Evolutionary conservation across 352 stramenopile genomes (phyloP), one percentile per base, ranked within the genome.

Genomic region (Globisporangium orthogonon): DNA sequence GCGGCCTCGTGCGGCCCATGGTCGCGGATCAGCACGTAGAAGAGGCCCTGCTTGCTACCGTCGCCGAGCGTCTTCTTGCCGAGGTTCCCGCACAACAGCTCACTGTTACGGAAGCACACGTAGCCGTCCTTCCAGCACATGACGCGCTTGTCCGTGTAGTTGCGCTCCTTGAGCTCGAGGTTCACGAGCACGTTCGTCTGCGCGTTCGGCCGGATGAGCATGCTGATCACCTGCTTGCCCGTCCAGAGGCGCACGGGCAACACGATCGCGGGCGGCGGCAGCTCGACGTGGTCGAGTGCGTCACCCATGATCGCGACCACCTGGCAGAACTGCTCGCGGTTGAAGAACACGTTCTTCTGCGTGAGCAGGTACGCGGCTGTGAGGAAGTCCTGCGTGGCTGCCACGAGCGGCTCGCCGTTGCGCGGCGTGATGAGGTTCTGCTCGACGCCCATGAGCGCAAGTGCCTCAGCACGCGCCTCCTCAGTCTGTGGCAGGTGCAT

Each of bases 101-200:
- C 94, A 52, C 95, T 97, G 74, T 99, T 98, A 50, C 96, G 92
- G 71, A 99, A 98, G 65, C 81, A 90, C 10, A 94, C 82, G 74
- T 98, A 99, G 30, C 97, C 97, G 79, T 99, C 97, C 65, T 99
- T 98, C 60, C 83, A 92, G 86, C 97, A 99, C 76, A 99, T 98
- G 69, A 94, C 96, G 54, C 95, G 86, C 57, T 90, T 94, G 58
- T 76, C 73, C 13, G 78, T 96, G 73, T 99, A 99, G 72, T 98
- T 98, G 66, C 96, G 95, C 65, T 99, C 97, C 70, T 95, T 95
- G n/a, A 96, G 58, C 61, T 96, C 82, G 31, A 96, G 46, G 58
- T 94, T 96, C 35, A 85, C 81, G 5, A 85, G 65, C 28, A 94
- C 84, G 41, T 86, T 91, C 13, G 73, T 88, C 58, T 92, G 62